phyloP scores from a whole-genome alignment of 2,329 filamentous ascomycete genomes.

The Aspergillus tamarii region DNA sequence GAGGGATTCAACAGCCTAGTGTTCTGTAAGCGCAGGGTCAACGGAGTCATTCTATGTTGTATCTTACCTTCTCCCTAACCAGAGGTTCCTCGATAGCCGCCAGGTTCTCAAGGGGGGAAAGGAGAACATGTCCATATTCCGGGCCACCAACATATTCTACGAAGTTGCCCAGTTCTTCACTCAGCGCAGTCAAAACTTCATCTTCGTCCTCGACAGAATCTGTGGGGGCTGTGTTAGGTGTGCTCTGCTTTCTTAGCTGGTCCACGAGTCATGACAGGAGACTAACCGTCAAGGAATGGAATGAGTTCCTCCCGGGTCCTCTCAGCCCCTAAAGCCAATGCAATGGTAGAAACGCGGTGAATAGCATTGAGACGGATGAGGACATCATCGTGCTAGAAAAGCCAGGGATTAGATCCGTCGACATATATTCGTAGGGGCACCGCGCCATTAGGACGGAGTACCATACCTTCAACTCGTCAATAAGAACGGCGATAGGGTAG shows the following conservation, averaged over 20 bases:
- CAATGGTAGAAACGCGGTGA: conserved; percentile 96
- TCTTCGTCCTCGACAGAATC: conserved; percentile 99
- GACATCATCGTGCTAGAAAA: conserved; percentile 89
- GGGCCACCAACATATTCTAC: conserved; percentile 97
- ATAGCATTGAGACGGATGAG: conserved; percentile 97
- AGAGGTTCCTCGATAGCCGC: conserved; percentile 98
- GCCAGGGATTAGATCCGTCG: conserved; percentile 17
- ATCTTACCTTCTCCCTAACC: conserved; percentile 88
- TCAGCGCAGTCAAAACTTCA: conserved; percentile 94
- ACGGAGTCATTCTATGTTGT: conserved; percentile 1
- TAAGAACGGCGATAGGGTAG: conserved; percentile 98
- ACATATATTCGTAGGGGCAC: conserved; percentile 20
- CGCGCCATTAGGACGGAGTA: conserved; percentile 12
- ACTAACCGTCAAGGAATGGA: conserved; percentile 95
- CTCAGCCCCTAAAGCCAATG: conserved; percentile 91
- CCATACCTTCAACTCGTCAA: conserved; percentile 96
- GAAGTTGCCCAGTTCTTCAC: conserved; percentile 94
- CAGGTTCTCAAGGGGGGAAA: conserved; percentile 96
- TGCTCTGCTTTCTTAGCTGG: conserved; percentile 7
- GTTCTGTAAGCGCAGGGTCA: conserved; percentile 9
- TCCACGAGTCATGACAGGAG: conserved; percentile 19
- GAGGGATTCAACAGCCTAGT: conserved; percentile 92
- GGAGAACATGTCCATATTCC: conserved; percentile 90
- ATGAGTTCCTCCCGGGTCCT: conserved; percentile 98
- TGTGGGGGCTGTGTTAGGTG: conserved; percentile 48